Conservation (phyloP, 306 rosid genomes). For the Vicia faba region DNA sequence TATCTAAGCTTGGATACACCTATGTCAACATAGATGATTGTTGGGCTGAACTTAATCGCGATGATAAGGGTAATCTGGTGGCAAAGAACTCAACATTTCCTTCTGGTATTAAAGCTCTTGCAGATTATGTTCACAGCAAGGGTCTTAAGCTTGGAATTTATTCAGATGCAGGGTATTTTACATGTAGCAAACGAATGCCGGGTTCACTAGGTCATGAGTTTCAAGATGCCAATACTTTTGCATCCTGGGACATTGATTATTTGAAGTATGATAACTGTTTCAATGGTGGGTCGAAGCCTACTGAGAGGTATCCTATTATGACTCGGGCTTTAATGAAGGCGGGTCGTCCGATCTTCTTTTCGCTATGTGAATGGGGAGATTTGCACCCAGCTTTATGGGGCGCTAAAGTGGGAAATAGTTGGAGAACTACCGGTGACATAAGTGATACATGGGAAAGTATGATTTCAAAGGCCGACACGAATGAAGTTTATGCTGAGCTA, state of each 20-base stretch:
- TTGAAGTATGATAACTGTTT: constrained; percentile 94
- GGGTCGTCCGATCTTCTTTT: constrained; percentile 83
- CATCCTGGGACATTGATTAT: constrained; percentile 97
- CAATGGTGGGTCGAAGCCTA: constrained; percentile 73
- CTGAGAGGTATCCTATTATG: constrained; percentile 88
- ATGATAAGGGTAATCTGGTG: constrained; percentile 65
- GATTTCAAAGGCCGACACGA: constrained; percentile 79
- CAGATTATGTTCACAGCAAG: constrained; percentile 88
- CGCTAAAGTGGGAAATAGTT: constrained; percentile 80
- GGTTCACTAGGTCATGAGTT: constrained; percentile 93
- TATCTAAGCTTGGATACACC: constrained; percentile 85
- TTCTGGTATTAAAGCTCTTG: constrained; percentile 87
- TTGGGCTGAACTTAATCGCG: constrained; percentile 91
- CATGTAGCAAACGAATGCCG: constrained; percentile 91
- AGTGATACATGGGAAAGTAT: constrained; percentile 86
- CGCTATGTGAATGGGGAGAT: constrained; percentile 99
- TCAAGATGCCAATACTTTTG: constrained; percentile 88
- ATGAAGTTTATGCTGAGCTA: constrained; percentile 72
- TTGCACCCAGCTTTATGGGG: constrained; percentile 97
- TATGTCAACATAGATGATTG: constrained; percentile 96
- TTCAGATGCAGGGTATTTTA: constrained; percentile 95
- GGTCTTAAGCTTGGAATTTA: constrained; percentile 96
- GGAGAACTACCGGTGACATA: constrained; percentile 95
- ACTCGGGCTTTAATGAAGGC: constrained; percentile 85
- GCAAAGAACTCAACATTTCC: constrained; percentile 88